phyloP scores from a whole-genome alignment of 1,139 yeast genomes.

The Saccharomyces hybrid region DNA sequence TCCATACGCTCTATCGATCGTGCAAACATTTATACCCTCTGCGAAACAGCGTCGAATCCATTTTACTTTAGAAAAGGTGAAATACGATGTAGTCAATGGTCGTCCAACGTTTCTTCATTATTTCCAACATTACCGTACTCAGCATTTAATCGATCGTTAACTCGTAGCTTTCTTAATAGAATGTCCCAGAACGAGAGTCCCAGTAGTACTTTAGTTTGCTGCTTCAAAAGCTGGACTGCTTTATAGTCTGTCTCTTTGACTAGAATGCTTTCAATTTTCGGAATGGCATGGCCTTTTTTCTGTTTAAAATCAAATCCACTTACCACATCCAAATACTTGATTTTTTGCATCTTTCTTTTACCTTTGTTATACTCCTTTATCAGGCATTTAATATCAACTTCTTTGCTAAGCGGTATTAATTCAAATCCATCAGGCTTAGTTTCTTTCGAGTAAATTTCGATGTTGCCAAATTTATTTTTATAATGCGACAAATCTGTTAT shows the following conservation, averaged over 20 bases:
- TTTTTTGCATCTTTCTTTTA: slow-evolving; percentile 1
- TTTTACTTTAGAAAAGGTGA: not conserved
- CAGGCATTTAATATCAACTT: slow-evolving; percentile 4
- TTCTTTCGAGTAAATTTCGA: slow-evolving; percentile 16
- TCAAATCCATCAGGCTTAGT: slow-evolving; percentile 19
- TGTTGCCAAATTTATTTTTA: slow-evolving; percentile 19
- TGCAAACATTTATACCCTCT: not conserved
- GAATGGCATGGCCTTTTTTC: slow-evolving; percentile 23
- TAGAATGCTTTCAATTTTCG: slow-evolving; percentile 15
- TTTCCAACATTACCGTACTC: slow-evolving; percentile 10
- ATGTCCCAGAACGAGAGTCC: slow-evolving; percentile 12
- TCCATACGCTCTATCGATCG: not conserved
- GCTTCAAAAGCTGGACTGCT: slow-evolving; percentile 6
- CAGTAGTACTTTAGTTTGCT: slow-evolving; percentile 5
- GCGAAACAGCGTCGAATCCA: not conserved
- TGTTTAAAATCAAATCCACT: slow-evolving; percentile 25
- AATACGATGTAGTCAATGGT: not conserved
- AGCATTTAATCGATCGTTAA: slow-evolving; percentile 10
- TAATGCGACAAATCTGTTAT: slow-evolving; percentile 14
- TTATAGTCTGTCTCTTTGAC: slow-evolving; percentile 11
- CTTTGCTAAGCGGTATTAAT: slow-evolving; percentile 5
- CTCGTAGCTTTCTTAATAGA: slow-evolving; percentile 10
- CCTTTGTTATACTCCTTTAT: slow-evolving; percentile 10
- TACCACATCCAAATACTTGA: slow-evolving; percentile 20
- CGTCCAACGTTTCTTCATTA: not conserved